Conservation (phyloP, 176 grass and related monocot genomes). For the Echinochloa phyllopogon region DNA sequence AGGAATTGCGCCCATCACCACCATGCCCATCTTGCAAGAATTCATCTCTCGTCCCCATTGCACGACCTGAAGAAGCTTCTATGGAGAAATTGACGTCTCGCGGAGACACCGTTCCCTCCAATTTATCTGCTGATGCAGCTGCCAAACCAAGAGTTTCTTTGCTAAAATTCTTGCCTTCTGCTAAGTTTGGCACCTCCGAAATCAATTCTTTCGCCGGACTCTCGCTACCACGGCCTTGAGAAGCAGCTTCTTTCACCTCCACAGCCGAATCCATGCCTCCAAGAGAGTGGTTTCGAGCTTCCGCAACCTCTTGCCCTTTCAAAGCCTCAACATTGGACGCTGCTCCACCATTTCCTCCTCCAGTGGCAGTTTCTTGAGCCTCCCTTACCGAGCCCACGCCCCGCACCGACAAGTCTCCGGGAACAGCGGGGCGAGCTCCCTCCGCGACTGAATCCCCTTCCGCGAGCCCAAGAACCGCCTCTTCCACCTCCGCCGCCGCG, state of each 20-base stretch:
- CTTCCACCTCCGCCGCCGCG: slow-evolving; percentile 5
- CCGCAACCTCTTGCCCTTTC: background rate
- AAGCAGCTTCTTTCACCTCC: slow-evolving; percentile 11
- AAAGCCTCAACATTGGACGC: slow-evolving; percentile 26
- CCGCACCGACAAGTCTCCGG: slow-evolving; percentile 28
- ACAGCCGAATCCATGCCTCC: slow-evolving; percentile 20
- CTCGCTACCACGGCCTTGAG: background rate
- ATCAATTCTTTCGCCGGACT: slow-evolving; percentile 26
- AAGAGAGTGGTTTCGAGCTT: slow-evolving; percentile 39
- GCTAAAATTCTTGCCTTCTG: slow-evolving; percentile 19
- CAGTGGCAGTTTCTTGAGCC: background rate
- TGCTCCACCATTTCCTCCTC: slow-evolving; percentile 11
- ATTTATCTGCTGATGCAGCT: slow-evolving; percentile 20
- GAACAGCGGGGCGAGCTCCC: background rate
- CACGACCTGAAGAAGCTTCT: slow-evolving; percentile 41
- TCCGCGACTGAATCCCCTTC: background rate
- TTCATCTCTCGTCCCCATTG: background rate
- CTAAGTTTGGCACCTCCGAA: slow-evolving; percentile 8
- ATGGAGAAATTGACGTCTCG: slow-evolving; percentile 27
- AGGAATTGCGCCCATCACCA: background rate
- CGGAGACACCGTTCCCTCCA: background rate
- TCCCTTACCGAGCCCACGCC: slow-evolving; percentile 20
- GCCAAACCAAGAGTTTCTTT: background rate
- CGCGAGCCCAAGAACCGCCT: background rate
- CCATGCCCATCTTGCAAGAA: slow-evolving; percentile 10